A percentile compares a stretch with the other conserved stretches of the same genome.
phyloP scores from a whole-genome alignment of 805 yeast species.

The Yamadazyma paraphyllophila region DNA sequence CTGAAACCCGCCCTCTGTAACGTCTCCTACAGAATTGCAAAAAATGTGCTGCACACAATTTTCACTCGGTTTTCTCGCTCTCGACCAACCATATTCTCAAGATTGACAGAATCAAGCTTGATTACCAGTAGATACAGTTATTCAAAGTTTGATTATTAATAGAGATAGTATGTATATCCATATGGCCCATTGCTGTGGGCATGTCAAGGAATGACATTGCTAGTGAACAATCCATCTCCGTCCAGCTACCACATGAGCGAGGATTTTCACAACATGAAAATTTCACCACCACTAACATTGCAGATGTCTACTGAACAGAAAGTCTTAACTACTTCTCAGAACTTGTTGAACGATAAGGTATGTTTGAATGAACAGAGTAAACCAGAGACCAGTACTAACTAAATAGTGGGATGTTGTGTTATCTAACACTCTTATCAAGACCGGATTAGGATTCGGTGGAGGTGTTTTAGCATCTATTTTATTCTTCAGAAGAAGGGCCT shows the following conservation, averaged over 20 bases:
- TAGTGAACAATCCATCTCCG: too few species aligned
- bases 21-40: not conserved
- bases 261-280: too few species aligned
- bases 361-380: not conserved
- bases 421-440: constrained; percentile 90
- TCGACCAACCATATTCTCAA: constrained; percentile 16
- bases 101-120: constrained; percentile 7
- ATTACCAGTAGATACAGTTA: not conserved
- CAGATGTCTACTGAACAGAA: constrained; percentile 34
- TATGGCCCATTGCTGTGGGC: too few species aligned
- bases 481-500: constrained; percentile 88
- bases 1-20: not conserved
- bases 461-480: constrained; percentile 92
- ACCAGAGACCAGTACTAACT: constrained; percentile 14
- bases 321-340: constrained; percentile 48
- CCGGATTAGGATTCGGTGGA: constrained; percentile 94
- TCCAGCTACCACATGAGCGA: not conserved
- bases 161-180: constrained; percentile 1
- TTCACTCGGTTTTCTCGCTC: constrained; percentile 9
- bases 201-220: too few species aligned
- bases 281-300: constrained; percentile 11
- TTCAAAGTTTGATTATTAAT: not conserved
- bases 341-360: constrained; percentile 57
- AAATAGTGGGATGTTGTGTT: constrained; percentile 85
- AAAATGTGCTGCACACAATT: constrained; percentile 6